Conservation (phyloP, 176 grass and related monocot species). For the Zoysia pacifica region DNA sequence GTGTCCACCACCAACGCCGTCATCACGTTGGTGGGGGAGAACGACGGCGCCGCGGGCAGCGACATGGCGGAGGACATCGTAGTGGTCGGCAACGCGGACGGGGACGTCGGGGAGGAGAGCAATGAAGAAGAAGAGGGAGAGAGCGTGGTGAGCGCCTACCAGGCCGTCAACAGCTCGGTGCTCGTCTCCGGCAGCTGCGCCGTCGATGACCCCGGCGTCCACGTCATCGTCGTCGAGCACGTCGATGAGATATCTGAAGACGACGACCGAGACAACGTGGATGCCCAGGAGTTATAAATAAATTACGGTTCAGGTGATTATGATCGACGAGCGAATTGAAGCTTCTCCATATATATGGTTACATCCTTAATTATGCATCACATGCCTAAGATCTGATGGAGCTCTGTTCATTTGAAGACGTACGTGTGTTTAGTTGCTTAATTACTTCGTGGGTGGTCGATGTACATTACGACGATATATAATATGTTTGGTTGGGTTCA, state of each 20-base stretch:
- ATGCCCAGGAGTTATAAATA: slow-evolving; percentile 2
- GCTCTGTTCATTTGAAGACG: too few relatives aligned
- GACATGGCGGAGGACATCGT: slow-evolving; percentile 47
- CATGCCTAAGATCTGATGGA: too few relatives aligned
- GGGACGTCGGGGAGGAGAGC: neutral
- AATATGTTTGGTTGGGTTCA: neutral
- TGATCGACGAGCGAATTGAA: too few relatives aligned
- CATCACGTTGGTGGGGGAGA: slow-evolving; percentile 70
- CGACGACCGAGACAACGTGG: slow-evolving; percentile 16
- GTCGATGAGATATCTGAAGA: slow-evolving; percentile 39
- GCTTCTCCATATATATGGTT: too few relatives aligned
- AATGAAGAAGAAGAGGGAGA: slow-evolving; percentile 3
- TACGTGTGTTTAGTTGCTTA: too few relatives aligned
- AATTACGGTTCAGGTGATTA: neutral
- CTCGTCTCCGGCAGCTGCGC: slow-evolving; percentile 67
- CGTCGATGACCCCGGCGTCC: slow-evolving; percentile 72
- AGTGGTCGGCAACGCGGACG: slow-evolving; percentile 41
- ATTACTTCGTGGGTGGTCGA: neutral
- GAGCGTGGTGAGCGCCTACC: slow-evolving; percentile 58
- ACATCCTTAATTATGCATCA: too few relatives aligned
- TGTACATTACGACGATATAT: neutral
- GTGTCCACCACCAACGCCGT: slow-evolving; percentile 36
- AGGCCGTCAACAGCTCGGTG: slow-evolving; percentile 96
- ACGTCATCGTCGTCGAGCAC: slow-evolving; percentile 63
- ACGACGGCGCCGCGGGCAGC: slow-evolving; percentile 42